Evolutionary conservation across 2,329 filamentous ascomycete species (phyloP), one percentile per base, ranked within the genome.

Genomic region (Diplodia scrobiculata): DNA sequence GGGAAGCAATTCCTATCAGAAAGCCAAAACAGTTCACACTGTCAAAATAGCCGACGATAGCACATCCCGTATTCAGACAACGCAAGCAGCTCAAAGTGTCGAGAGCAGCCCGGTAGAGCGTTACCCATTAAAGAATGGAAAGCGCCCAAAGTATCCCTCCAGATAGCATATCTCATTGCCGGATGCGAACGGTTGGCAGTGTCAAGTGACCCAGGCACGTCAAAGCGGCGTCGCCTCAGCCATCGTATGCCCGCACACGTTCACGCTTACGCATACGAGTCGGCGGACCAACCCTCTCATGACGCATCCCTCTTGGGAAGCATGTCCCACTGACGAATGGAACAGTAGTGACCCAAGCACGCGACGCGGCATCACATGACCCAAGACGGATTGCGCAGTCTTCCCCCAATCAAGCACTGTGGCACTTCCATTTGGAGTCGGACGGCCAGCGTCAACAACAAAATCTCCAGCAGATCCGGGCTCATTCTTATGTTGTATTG

Each of bases 61-160:
- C 5, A 1, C 6, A 6, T 32, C 29, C 29, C 7, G 9, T 9
- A 25, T 4, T 25, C 29, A 5, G 29, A 32, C 29, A 32, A 32
- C 29, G 3, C 2, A 32, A 32, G 9, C 29, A 5, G 29, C 29
- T 32, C 29, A 32, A 32, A 32, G 29, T 32, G 29, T 32, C 29
- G 1, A 32, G 0, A 32, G 1, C 5, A 32, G 5, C 6, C 29
- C 1, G 2, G 2, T 0, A 32, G 1, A 9, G 29, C 5, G 29
- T 9, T 32, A 6, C 29, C 29, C 29, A 32, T 32, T 32, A 0
- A 9, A 6, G 5, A 9, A 7, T 32, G 29, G 29, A 32, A 32
- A 32, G 5, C 7, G 29, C 6, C 3, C 29, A 32, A 5, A 1
- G 29, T 32, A 1, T 32, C 29, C 25, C 25, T 25, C 25, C 1